phyloP scores from a whole-genome alignment of 1,284 basidiomycete genomes.

The Erythrobasidium hasegawianum region DNA sequence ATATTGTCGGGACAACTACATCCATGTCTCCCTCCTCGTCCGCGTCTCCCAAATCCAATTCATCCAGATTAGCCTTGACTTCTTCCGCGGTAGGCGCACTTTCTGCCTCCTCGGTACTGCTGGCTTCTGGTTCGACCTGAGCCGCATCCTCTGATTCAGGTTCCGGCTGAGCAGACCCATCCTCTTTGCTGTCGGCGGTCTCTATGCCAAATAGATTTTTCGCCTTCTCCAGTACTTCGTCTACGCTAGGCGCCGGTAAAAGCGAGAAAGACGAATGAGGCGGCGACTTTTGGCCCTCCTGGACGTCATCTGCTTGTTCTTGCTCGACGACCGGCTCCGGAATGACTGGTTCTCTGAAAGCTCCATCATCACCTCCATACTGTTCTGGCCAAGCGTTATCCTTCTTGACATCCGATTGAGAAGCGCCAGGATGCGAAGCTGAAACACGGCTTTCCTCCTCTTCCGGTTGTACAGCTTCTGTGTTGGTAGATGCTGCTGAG shows the following conservation, averaged over 20 bases:
- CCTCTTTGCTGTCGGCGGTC: slow-evolving; percentile 4
- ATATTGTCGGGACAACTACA: neutral
- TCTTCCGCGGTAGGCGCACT: neutral
- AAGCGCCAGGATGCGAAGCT: too few relatives aligned
- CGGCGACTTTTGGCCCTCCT: slow-evolving; percentile 13
- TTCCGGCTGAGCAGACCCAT: neutral
- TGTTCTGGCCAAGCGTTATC: neutral
- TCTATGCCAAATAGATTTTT: slow-evolving; percentile 16
- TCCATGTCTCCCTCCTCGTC: neutral
- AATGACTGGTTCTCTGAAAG: neutral
- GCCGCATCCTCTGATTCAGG: too few relatives aligned
- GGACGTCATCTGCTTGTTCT: neutral
- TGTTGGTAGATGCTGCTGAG: too few relatives aligned
- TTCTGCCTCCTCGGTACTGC: neutral
- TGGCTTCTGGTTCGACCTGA: too few relatives aligned
- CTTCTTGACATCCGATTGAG: neutral
- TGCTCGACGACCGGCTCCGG: neutral
- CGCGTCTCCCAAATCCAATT: slow-evolving; percentile 15
- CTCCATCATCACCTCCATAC: neutral
- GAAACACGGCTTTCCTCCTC: too few relatives aligned
- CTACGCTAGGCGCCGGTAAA: slow-evolving; percentile 20
- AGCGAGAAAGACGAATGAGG: slow-evolving; percentile 33
- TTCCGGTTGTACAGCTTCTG: too few relatives aligned
- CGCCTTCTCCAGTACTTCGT: slow-evolving; percentile 31
- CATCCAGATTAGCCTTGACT: slow-evolving; percentile 13